Conservation (phyloP, 306 rosid genomes). For the Rosa rugosa region DNA sequence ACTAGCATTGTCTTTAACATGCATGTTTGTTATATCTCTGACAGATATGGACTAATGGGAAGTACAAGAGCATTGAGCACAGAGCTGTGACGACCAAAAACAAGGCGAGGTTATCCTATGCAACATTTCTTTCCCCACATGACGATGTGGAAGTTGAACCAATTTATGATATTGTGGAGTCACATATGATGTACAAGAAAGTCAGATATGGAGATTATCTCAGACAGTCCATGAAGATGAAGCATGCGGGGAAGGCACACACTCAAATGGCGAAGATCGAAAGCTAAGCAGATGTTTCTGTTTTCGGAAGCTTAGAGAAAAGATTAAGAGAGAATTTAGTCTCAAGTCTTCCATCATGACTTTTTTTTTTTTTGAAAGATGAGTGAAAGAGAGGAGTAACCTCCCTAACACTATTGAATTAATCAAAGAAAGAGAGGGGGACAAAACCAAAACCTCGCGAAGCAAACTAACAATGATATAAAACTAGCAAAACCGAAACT, state of each 20-base stretch:
- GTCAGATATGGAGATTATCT: slow-evolving; percentile 38
- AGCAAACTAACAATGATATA: too few species aligned
- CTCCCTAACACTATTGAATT: too few species aligned
- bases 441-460: too few species aligned
- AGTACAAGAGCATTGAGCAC: slow-evolving; percentile 43
- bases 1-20: neutral
- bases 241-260: slow-evolving; percentile 35
- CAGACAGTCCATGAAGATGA: slow-evolving; percentile 17
- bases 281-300: neutral
- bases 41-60: slow-evolving; percentile 32
- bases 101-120: slow-evolving; percentile 27
- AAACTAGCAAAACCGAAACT: too few species aligned
- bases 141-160: slow-evolving; percentile 42
- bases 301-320: neutral
- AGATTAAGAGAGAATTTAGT: neutral
- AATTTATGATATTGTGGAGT: slow-evolving; percentile 19
- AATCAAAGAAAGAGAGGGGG: too few species aligned
- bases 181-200: slow-evolving; percentile 26
- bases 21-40: neutral
- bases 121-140: slow-evolving; percentile 19
- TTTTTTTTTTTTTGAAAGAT: too few species aligned
- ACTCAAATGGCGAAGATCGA: slow-evolving; percentile 18
- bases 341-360: neutral
- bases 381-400: too few species aligned
- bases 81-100: slow-evolving; percentile 30